Percentiles rank a stretch among this genome's conserved stretches.
Conservation (phyloP, 192 early-diverging fungal species). For the Coemansia sp. region DNA sequence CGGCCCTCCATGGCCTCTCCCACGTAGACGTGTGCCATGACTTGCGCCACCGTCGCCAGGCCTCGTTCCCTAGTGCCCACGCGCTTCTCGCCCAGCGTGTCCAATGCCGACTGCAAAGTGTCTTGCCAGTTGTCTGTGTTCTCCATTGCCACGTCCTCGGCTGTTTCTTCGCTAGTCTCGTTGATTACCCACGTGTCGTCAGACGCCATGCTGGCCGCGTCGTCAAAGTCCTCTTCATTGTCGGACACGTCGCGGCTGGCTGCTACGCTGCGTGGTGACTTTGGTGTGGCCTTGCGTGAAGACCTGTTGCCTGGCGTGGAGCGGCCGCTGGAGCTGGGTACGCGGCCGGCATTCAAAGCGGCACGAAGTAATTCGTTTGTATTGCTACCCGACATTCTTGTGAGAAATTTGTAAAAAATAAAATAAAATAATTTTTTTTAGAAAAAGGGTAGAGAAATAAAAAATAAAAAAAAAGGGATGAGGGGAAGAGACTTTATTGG, state of each 20-base stretch:
- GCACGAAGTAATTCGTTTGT: slow-evolving; percentile 37
- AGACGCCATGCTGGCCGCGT: slow-evolving; percentile 25
- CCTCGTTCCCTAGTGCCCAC: slow-evolving; percentile 60
- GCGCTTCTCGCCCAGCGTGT: slow-evolving; percentile 45
- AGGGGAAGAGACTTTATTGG: neutral
- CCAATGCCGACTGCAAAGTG: slow-evolving; percentile 28
- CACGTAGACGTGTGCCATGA: slow-evolving; percentile 61
- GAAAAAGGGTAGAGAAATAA: neutral
- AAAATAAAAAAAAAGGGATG: neutral
- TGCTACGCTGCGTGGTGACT: slow-evolving; percentile 15
- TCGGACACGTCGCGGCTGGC: slow-evolving; percentile 37
- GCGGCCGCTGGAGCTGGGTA: slow-evolving; percentile 33
- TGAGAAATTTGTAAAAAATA: neutral
- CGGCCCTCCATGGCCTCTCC: slow-evolving; percentile 60
- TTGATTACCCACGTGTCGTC: slow-evolving; percentile 37
- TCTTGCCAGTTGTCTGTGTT: slow-evolving; percentile 32
- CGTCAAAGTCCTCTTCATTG: slow-evolving; percentile 22
- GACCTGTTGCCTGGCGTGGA: neutral
- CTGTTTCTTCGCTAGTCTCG: slow-evolving; percentile 13
- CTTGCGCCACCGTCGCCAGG: slow-evolving; percentile 50
- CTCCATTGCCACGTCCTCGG: neutral
- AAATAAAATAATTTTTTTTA: neutral
- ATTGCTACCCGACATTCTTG: slow-evolving; percentile 7
- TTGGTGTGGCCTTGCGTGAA: slow-evolving; percentile 30
- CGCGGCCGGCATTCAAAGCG: slow-evolving; percentile 23